Evolutionary conservation across 768 basidiomycete species (phyloP).

Genomic region (Amanita pallidorosea): DNA sequence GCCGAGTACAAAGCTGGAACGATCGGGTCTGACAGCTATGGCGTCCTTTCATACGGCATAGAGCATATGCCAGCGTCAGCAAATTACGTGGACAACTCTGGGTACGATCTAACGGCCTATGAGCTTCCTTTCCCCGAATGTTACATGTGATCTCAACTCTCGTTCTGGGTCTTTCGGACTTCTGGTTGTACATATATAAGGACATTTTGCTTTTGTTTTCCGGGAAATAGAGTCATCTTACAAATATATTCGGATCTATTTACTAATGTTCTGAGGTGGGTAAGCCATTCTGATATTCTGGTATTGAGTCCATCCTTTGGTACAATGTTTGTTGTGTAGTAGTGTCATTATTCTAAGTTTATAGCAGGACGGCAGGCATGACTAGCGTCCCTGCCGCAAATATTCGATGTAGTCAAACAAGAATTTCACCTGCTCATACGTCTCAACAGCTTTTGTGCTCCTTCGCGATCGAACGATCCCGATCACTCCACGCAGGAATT

Average conservation of each 20-base stretch:
- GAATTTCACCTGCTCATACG: conserved; percentile 85
- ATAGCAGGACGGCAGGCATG: too few species aligned
- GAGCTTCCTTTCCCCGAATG: conserved; percentile 4
- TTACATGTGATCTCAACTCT: not conserved
- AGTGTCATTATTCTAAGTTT: too few species aligned
- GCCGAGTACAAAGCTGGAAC: not conserved
- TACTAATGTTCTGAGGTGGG: too few species aligned
- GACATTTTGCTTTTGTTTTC: not conserved
- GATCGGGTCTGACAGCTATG: not conserved
- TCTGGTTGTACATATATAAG: not conserved
- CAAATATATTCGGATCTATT: too few species aligned
- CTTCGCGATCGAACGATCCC: conserved; percentile 61
- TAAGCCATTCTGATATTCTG: too few species aligned
- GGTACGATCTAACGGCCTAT: conserved; percentile 1
- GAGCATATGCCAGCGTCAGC: conserved; percentile 1
- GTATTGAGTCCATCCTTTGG: too few species aligned
- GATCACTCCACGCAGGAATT: conserved; percentile 66
- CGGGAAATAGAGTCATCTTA: too few species aligned
- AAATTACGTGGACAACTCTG: not conserved
- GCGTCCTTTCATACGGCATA: not conserved
- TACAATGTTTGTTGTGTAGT: too few species aligned
- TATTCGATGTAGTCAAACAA: conserved; percentile 67
- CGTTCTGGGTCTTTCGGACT: conserved; percentile 1
- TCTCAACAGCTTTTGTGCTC: conserved; percentile 88
- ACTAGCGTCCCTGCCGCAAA: conserved; percentile 20